phyloP scores from a whole-genome alignment of 139 green algal species.

The Tetraselmis striata region DNA sequence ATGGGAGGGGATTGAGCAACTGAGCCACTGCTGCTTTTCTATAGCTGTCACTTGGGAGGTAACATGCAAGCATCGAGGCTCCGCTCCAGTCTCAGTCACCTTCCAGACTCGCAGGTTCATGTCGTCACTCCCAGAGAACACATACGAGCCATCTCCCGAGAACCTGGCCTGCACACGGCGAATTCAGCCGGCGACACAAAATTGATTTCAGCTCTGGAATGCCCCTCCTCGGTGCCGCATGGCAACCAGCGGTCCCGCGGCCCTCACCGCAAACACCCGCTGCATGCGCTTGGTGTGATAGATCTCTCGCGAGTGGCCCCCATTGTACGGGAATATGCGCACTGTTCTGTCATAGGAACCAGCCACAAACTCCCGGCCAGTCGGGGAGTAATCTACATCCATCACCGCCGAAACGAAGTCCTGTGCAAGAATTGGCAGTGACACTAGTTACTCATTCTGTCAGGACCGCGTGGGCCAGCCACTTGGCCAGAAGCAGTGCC shows the following conservation, averaged over 20 bases:
- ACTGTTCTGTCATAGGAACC: slow-evolving; percentile 88
- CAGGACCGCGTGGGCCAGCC: too few species aligned
- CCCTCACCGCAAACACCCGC: slow-evolving; percentile 67
- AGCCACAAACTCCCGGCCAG: slow-evolving; percentile 95
- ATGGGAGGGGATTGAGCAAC: too few species aligned
- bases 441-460: too few species aligned
- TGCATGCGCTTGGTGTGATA: slow-evolving; percentile 98
- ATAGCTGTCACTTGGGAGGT: too few species aligned
- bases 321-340: slow-evolving; percentile 86
- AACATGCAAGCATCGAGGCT: background rate
- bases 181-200: too few species aligned
- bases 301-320: slow-evolving; percentile 74
- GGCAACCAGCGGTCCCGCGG: background rate
- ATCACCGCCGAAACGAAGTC: slow-evolving; percentile 91
- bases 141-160: slow-evolving; percentile 85
- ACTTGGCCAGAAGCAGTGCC: too few species aligned
- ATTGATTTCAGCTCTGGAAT: slow-evolving; percentile 1
- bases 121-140: slow-evolving; percentile 86
- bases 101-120: slow-evolving; percentile 89
- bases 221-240: background rate
- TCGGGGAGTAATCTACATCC: slow-evolving; percentile 97
- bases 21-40: too few species aligned
- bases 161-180: slow-evolving; percentile 41
- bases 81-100: slow-evolving; percentile 21
- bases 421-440: too few species aligned